Percentiles rank a stretch among this genome's conserved stretches.
Conservation (phyloP, 2,329 filamentous ascomycete genomes). For the Trichothecium roseum region DNA sequence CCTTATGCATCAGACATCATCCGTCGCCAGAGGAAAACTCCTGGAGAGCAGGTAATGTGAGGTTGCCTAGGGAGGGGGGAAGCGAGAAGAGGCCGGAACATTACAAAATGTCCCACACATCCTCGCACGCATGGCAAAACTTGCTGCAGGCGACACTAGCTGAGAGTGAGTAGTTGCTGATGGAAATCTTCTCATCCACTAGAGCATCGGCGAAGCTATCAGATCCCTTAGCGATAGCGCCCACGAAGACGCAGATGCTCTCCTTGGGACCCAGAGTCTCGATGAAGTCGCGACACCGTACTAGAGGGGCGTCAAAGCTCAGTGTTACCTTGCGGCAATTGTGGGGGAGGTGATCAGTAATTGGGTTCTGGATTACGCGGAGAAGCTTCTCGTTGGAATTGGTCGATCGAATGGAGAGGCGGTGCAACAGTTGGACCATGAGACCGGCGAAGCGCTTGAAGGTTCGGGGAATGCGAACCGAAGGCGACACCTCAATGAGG, state of each 20-base stretch:
- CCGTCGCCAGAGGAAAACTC: conserved; percentile 1
- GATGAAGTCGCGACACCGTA: conserved; percentile 83
- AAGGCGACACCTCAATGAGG: conserved; percentile 95
- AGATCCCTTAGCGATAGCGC: conserved; percentile 94
- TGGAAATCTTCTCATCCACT: conserved; percentile 95
- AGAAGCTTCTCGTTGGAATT: conserved; percentile 96
- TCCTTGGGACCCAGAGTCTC: conserved; percentile 68
- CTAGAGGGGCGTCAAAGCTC: conserved; percentile 83
- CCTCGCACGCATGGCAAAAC: conserved; percentile 96
- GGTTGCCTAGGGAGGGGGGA: neutral
- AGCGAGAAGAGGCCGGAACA: neutral
- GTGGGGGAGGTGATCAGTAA: conserved; percentile 89
- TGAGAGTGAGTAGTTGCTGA: conserved; percentile 95
- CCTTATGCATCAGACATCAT: too few species aligned
- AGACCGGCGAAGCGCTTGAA: conserved; percentile 98
- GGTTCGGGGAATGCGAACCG: conserved; percentile 91
- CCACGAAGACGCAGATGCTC: conserved; percentile 95
- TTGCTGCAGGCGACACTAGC: conserved; percentile 99
- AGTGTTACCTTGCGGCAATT: conserved; percentile 98
- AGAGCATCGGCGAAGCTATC: conserved; percentile 92
- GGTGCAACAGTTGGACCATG: conserved; percentile 96
- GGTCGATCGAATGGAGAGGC: conserved; percentile 89
- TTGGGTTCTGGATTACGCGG: conserved; percentile 95
- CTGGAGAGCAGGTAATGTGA: conserved; percentile 5
- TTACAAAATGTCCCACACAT: conserved; percentile 90